Conservation (phyloP, 2,329 filamentous ascomycete species). For the Neophaeococcomyces aloes region DNA sequence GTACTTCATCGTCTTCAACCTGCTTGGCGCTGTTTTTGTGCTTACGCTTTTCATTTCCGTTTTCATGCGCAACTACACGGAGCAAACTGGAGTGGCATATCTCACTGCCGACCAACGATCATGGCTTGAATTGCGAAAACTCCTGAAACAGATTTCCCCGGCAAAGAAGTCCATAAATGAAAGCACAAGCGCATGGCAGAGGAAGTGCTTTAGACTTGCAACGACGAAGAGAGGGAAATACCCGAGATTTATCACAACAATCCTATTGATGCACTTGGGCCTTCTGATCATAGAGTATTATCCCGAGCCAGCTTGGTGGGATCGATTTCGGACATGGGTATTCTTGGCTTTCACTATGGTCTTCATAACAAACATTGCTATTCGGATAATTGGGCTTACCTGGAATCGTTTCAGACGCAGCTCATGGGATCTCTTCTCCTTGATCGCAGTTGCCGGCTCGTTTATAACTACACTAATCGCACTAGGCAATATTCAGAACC, state of each 20-base stretch:
- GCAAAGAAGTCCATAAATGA: slow-evolving; percentile 82
- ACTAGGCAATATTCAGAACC: slow-evolving; percentile 46
- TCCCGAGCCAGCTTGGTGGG: slow-evolving; percentile 62
- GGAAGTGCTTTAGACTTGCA: slow-evolving; percentile 89
- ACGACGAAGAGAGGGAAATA: slow-evolving; percentile 89
- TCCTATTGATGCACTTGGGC: slow-evolving; percentile 72
- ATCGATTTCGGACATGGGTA: slow-evolving; percentile 54
- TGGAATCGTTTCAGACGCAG: slow-evolving; percentile 88
- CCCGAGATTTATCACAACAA: slow-evolving; percentile 69
- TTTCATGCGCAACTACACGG: slow-evolving; percentile 99
- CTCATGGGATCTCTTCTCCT: slow-evolving; percentile 88
- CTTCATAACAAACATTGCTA: slow-evolving; percentile 70
- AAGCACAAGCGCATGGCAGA: slow-evolving; percentile 66
- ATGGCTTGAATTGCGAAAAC: slow-evolving; percentile 88
- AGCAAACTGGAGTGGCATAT: slow-evolving; percentile 94
- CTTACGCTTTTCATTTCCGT: slow-evolving; percentile 96
- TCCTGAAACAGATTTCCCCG: slow-evolving; percentile 83
- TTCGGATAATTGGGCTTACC: slow-evolving; percentile 77
- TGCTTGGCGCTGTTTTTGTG: slow-evolving; percentile 91
- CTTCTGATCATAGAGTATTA: slow-evolving; percentile 80
- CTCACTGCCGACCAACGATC: slow-evolving; percentile 91
- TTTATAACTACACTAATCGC: slow-evolving; percentile 73
- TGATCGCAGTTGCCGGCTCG: slow-evolving; percentile 68
- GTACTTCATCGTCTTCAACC: slow-evolving; percentile 94
- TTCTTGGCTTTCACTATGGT: slow-evolving; percentile 74